Evolutionary conservation across 1,284 basidiomycete species (phyloP).

Genomic region (Moesziomyces sp.): DNA sequence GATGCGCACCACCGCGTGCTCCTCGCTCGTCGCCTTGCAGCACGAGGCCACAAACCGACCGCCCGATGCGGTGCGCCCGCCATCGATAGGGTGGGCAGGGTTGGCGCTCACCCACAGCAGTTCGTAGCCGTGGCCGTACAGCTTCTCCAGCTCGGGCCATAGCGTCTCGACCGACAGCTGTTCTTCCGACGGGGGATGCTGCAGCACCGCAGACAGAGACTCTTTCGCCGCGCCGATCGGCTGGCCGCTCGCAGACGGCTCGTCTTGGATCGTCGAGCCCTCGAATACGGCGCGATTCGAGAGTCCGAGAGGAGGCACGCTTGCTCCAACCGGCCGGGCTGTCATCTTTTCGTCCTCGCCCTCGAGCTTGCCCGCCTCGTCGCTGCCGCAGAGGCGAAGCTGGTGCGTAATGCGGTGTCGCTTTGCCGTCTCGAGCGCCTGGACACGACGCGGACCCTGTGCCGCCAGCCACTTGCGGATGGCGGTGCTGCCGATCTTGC

Average conservation of each 20-base stretch:
- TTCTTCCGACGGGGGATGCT: slow-evolving; percentile 71
- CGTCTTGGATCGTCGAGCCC: slow-evolving; percentile 29
- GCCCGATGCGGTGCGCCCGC: slow-evolving; percentile 59
- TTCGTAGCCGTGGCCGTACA: slow-evolving; percentile 98
- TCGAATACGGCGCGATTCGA: slow-evolving; percentile 63
- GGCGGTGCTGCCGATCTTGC: slow-evolving; percentile 65
- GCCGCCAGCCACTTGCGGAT: slow-evolving; percentile 59
- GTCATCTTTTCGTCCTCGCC: slow-evolving; percentile 12
- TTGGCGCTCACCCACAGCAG: slow-evolving; percentile 69
- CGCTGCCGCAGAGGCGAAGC: slow-evolving; percentile 13
- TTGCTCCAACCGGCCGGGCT: slow-evolving; percentile 50
- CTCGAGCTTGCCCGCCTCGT: background rate
- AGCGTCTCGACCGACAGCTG: slow-evolving; percentile 83
- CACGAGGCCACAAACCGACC: slow-evolving; percentile 85
- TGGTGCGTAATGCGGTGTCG: slow-evolving; percentile 16
- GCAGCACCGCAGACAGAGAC: slow-evolving; percentile 35
- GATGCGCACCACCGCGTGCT: slow-evolving; percentile 89
- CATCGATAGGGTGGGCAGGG: slow-evolving; percentile 17
- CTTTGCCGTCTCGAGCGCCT: slow-evolving; percentile 33
- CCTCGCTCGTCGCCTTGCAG: slow-evolving; percentile 84
- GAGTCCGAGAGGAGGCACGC: slow-evolving; percentile 62
- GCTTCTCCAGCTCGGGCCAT: slow-evolving; percentile 96
- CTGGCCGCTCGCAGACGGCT: slow-evolving; percentile 43
- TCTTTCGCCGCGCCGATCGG: slow-evolving; percentile 42
- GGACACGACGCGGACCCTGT: slow-evolving; percentile 26